Percentiles rank a stretch among this genome's conserved stretches.
These are phyloP conservation scores for Schoenoplectus triqueter DNA, from an alignment of 202 grass and related monocot species.

Conservation along the genomic window DNA sequence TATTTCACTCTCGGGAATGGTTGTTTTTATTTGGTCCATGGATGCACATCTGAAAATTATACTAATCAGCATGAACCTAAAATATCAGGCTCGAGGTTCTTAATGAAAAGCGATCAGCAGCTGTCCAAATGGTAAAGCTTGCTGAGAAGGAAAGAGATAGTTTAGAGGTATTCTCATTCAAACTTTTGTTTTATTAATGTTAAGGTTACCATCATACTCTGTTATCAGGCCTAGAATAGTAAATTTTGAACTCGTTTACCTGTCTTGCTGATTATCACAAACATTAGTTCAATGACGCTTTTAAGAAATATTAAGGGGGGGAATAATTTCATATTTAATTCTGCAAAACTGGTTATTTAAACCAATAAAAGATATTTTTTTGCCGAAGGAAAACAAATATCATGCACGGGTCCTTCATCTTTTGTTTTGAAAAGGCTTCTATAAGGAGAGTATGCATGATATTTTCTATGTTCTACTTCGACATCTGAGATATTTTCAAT, in stretches of 20 bases:
- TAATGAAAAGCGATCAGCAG: slow-evolving; percentile 81
- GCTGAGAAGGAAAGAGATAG: slow-evolving; percentile 98
- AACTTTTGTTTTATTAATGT: slow-evolving; percentile 35
- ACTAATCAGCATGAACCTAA: slow-evolving; percentile 37
- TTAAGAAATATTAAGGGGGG: not conserved
- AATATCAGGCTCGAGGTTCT: slow-evolving; percentile 70
- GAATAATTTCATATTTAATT: not conserved
- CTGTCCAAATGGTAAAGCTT: slow-evolving; percentile 92
- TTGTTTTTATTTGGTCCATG: not conserved
- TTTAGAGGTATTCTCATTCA: slow-evolving; percentile 63
- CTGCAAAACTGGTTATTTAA: not conserved
- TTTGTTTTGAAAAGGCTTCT: not conserved
- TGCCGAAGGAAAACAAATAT: not conserved
- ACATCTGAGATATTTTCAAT: slow-evolving; percentile 15
- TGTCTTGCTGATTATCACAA: not conserved
- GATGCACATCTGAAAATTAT: slow-evolving; percentile 11
- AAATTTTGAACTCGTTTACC: not conserved
- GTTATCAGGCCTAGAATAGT: not conserved
- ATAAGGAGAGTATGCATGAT: not conserved
- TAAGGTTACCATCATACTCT: slow-evolving; percentile 20
- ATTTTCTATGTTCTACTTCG: slow-evolving; percentile 5
- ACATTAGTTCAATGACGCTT: not conserved
- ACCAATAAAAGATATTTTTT: too few species aligned
- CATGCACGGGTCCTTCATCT: slow-evolving; percentile 16
- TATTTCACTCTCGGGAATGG: slow-evolving; percentile 9